phyloP scores from a whole-genome alignment of 1,139 yeast genomes.

The Yamadazyma triangularis region DNA sequence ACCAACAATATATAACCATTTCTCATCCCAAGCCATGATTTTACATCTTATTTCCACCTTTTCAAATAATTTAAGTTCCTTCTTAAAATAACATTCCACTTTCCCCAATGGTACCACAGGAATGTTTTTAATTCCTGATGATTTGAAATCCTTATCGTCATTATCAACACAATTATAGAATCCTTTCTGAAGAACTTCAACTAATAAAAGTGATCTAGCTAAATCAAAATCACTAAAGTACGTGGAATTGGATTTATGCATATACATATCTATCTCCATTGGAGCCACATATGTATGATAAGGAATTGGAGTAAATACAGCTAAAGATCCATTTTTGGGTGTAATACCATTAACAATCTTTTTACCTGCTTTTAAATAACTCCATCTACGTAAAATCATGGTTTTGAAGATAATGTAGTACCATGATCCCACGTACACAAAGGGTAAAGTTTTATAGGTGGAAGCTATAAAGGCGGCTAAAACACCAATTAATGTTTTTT shows the following conservation, averaged over 20 bases:
- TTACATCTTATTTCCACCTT: constrained; percentile 52
- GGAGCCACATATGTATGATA: constrained; percentile 63
- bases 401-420: constrained; percentile 41
- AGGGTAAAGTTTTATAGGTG: constrained; percentile 56
- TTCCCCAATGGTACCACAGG: constrained; percentile 81
- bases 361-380: constrained; percentile 18
- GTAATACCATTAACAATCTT: constrained; percentile 31
- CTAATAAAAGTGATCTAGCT: constrained; percentile 64
- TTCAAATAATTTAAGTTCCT: constrained; percentile 68
- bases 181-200: constrained; percentile 48
- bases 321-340: constrained; percentile 16
- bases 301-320: constrained; percentile 42
- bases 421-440: constrained; percentile 63
- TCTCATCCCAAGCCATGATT: constrained; percentile 79
- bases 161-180: constrained; percentile 41
- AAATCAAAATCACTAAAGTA: constrained; percentile 83
- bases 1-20: constrained; percentile 76
- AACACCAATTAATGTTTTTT: background rate
- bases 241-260: constrained; percentile 85
- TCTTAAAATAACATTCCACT: constrained; percentile 62
- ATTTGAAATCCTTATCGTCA: constrained; percentile 30
- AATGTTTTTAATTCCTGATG: constrained; percentile 22
- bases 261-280: constrained; percentile 77
- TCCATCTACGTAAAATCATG: constrained; percentile 31
- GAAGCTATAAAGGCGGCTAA: constrained; percentile 7